Percentiles rank a stretch among this genome's conserved stretches.
These are phyloP conservation scores for Penicillium aurantiogriseum DNA, from an alignment of 2,329 filamentous ascomycete genomes.

Conservation along the genomic window DNA sequence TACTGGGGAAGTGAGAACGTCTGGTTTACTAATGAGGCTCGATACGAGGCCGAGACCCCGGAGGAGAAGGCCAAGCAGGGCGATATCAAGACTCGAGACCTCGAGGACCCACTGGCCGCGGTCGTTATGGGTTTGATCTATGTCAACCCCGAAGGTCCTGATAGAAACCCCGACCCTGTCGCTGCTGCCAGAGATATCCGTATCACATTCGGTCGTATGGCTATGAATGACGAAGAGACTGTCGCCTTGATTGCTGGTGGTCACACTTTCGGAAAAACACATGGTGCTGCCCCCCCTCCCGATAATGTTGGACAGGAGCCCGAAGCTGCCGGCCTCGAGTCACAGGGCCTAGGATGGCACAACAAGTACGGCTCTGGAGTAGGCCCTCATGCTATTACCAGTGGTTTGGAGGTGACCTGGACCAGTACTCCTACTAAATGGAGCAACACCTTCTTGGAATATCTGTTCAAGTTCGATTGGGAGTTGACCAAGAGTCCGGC, in stretches of 20 bases:
- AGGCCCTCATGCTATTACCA: slow-evolving; percentile 71
- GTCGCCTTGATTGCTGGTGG: slow-evolving; percentile 76
- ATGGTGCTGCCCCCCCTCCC: slow-evolving; percentile 65
- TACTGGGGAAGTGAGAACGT: slow-evolving; percentile 76
- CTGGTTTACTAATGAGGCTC: slow-evolving; percentile 66
- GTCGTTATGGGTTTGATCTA: slow-evolving; percentile 78
- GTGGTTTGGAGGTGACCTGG: slow-evolving; percentile 76
- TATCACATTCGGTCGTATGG: slow-evolving; percentile 73
- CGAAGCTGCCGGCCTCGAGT: slow-evolving; percentile 60
- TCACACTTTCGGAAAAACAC: slow-evolving; percentile 77
- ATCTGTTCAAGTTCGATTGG: slow-evolving; percentile 77
- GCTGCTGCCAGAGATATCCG: slow-evolving; percentile 71
- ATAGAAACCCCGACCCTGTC: slow-evolving; percentile 67
- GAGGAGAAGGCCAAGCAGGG: slow-evolving; percentile 39
- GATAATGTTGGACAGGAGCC: slow-evolving; percentile 68
- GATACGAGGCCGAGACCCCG: slow-evolving; percentile 56
- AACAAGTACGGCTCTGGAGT: slow-evolving; percentile 65
- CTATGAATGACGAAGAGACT: slow-evolving; percentile 80
- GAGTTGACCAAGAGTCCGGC: slow-evolving; percentile 72
- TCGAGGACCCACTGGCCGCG: slow-evolving; percentile 67
- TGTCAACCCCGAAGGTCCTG: slow-evolving; percentile 76
- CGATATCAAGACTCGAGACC: slow-evolving; percentile 59
- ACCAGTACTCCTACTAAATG: slow-evolving; percentile 73
- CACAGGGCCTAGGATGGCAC: slow-evolving; percentile 71
- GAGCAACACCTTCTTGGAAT: slow-evolving; percentile 72